These are phyloP conservation scores for Mycena latifolia DNA, from an alignment of 768 basidiomycete genomes.

Conservation along the genomic window DNA sequence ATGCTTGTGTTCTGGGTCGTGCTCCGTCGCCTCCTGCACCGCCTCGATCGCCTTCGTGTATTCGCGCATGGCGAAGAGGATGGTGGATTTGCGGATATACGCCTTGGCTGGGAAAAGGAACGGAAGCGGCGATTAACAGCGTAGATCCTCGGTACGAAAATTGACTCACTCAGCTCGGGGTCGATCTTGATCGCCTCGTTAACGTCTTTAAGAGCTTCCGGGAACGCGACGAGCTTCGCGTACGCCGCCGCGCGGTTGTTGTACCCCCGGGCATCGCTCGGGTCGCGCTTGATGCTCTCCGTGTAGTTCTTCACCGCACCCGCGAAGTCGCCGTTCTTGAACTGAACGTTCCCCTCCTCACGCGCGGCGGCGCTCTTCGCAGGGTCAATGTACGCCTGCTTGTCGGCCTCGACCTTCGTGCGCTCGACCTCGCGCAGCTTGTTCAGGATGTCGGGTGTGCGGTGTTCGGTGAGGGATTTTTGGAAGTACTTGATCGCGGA, in stretches of 20 bases:
- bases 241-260: conserved; percentile 99
- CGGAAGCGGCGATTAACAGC: conserved; percentile 10
- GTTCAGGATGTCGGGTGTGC: conserved; percentile 91
- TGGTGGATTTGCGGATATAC: conserved; percentile 91
- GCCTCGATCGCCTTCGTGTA: conserved; percentile 89
- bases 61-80: conserved; percentile 92
- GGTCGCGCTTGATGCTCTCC: conserved; percentile 97
- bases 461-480: conserved; percentile 96
- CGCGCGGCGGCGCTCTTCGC: conserved; percentile 84
- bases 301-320: conserved; percentile 92
- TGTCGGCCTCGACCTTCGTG: conserved; percentile 80
- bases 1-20: conserved; percentile 88
- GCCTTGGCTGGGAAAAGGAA: conserved; percentile 88
- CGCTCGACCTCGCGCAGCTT: conserved; percentile 92
- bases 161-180: conserved; percentile 77
- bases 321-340: conserved; percentile 94
- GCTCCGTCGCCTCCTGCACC: conserved; percentile 79
- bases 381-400: conserved; percentile 89
- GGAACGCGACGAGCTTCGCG: conserved; percentile 92
- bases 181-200: conserved; percentile 95
- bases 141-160: conserved; percentile 3
- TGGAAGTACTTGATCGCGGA: conserved; percentile 92
- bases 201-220: conserved; percentile 96
- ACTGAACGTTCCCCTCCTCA: conserved; percentile 92
- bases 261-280: conserved; percentile 90